These are phyloP conservation scores for Trametes punicea DNA, from an alignment of 768 basidiomycete genomes.

Conservation along the genomic window DNA sequence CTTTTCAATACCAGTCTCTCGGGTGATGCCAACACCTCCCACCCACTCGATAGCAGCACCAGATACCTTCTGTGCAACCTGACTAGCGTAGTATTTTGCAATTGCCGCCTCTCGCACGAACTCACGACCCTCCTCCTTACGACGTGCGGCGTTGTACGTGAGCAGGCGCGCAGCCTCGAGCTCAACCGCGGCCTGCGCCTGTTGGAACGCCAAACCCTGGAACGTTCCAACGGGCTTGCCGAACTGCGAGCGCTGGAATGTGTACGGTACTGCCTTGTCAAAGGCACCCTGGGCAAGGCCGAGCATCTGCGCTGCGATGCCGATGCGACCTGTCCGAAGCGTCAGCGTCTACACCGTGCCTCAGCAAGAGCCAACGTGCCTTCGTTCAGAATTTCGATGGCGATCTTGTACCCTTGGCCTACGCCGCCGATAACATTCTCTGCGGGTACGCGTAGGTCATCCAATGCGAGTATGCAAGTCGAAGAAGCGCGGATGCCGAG, in stretches of 20 bases:
- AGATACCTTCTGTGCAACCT: conserved; percentile 84
- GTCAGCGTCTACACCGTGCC: neutral
- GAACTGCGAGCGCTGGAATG: conserved; percentile 92
- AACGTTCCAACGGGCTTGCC: conserved; percentile 91
- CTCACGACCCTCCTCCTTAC: conserved; percentile 83
- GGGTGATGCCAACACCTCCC: conserved; percentile 88
- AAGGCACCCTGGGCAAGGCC: conserved; percentile 98
- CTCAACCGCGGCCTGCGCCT: conserved; percentile 85
- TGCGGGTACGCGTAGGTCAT: conserved; percentile 81
- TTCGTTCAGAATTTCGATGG: conserved; percentile 96
- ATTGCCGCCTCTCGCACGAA: conserved; percentile 97
- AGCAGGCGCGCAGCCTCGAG: conserved; percentile 87
- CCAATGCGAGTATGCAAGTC: conserved; percentile 92
- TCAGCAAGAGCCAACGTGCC: conserved; percentile 36
- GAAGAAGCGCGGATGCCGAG: conserved; percentile 95
- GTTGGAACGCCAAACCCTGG: conserved; percentile 95
- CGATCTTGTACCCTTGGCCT: conserved; percentile 94
- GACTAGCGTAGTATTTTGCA: conserved; percentile 92
- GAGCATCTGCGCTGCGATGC: conserved; percentile 98
- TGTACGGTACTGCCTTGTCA: conserved; percentile 91
- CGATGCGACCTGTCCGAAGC: conserved; percentile 82
- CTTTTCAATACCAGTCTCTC: conserved; percentile 96
- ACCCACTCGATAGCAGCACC: conserved; percentile 96
- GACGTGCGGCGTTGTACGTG: conserved; percentile 94
- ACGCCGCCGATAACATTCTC: conserved; percentile 92